These are phyloP conservation scores for Beauveria rudraprayagi DNA, from an alignment of 2,329 filamentous ascomycete species.

Conservation along the genomic window DNA sequence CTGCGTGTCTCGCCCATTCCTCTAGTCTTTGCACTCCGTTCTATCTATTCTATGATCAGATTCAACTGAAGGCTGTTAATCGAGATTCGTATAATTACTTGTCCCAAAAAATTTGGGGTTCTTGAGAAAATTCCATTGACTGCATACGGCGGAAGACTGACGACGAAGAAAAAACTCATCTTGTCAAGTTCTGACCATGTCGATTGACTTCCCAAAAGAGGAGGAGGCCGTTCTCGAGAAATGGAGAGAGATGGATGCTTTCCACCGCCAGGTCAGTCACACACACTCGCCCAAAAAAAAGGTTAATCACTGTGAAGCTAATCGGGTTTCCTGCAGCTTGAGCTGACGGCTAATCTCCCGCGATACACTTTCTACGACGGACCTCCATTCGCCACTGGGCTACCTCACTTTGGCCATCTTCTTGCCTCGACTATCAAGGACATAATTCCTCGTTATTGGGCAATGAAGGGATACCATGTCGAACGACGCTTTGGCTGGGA, in stretches of 20 bases:
- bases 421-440: slow-evolving; percentile 94
- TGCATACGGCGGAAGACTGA: background rate
- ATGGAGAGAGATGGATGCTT: slow-evolving; percentile 91
- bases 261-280: slow-evolving; percentile 63
- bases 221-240: slow-evolving; percentile 76
- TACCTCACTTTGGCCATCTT: slow-evolving; percentile 63
- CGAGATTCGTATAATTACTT: background rate
- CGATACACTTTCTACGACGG: slow-evolving; percentile 95
- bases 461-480: slow-evolving; percentile 91
- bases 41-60: too few species aligned
- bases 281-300: background rate
- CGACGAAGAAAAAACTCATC: background rate
- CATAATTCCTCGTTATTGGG: slow-evolving; percentile 93
- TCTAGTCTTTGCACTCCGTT: too few species aligned
- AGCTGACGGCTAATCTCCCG: slow-evolving; percentile 73
- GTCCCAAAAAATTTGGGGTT: background rate
- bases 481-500: slow-evolving; percentile 94
- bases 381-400: slow-evolving; percentile 67
- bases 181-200: slow-evolving; percentile 43
- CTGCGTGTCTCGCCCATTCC: background rate
- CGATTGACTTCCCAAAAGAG: slow-evolving; percentile 86
- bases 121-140: background rate
- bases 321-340: slow-evolving; percentile 36
- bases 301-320: background rate
- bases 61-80: too few species aligned